These are phyloP conservation scores for Xylaria castorea DNA, from an alignment of 495 filamentous ascomycete species.

Conservation along the genomic window DNA sequence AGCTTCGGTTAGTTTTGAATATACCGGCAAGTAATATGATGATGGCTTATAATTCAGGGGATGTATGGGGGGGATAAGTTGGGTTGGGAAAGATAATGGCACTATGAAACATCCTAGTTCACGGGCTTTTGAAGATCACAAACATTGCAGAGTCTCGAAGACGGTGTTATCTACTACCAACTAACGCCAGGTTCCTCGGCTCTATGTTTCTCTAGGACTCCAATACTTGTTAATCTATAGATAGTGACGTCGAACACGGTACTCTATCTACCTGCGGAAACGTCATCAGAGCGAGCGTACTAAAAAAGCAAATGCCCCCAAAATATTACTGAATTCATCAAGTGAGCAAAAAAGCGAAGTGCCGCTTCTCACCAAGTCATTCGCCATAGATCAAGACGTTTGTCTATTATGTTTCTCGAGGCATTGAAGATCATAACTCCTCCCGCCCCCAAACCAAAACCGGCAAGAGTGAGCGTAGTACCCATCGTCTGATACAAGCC, in stretches of 20 bases:
- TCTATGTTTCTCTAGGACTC: not conserved
- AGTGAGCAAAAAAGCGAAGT: not conserved
- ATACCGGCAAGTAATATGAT: not conserved
- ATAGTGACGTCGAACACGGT: not conserved
- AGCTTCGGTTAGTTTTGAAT: not conserved
- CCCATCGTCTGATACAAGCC: not conserved
- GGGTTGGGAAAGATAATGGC: not conserved
- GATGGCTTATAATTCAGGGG: not conserved
- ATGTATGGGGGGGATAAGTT: not conserved
- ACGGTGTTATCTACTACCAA: not conserved
- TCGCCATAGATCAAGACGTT: not conserved
- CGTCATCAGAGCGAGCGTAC: not conserved
- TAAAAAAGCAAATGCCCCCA: not conserved
- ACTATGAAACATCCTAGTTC: not conserved
- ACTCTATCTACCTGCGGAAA: not conserved
- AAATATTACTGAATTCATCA: not conserved
- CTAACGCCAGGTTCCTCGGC: not conserved
- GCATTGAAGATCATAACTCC: not conserved
- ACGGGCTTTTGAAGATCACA: not conserved
- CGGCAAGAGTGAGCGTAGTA: not conserved
- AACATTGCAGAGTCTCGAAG: not conserved
- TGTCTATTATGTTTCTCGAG: not conserved
- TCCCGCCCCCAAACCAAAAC: not conserved
- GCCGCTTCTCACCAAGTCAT: not conserved
- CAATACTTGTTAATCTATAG: not conserved